Percentiles rank a stretch among this genome's conserved stretches.
Conservation (phyloP, 768 basidiomycete species). For the Xerocomellus dryophilus region DNA sequence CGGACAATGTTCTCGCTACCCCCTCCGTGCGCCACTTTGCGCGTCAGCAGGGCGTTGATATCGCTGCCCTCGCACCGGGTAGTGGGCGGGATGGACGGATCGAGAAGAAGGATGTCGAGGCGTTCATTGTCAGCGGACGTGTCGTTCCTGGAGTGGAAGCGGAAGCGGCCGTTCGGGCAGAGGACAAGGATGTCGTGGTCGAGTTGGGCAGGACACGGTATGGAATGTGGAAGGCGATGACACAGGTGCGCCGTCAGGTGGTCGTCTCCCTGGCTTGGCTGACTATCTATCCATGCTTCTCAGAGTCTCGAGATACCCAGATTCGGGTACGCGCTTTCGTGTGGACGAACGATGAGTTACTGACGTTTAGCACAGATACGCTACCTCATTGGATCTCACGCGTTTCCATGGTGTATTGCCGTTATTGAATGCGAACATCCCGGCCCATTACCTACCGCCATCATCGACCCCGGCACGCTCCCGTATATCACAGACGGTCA, state of each 20-base stretch:
- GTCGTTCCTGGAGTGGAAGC: not conserved
- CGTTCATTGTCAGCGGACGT: constrained; percentile 40
- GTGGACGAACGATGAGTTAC: not conserved
- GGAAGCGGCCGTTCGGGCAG: not conserved
- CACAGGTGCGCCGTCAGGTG: constrained; percentile 47
- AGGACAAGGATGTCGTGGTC: constrained; percentile 51
- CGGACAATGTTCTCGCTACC: constrained; percentile 54
- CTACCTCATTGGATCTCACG: constrained; percentile 74
- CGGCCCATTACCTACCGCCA: constrained; percentile 47
- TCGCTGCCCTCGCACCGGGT: constrained; percentile 55
- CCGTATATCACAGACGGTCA: constrained; percentile 28
- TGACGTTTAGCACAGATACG: constrained; percentile 47
- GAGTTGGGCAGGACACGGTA: constrained; percentile 75
- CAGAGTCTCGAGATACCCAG: constrained; percentile 85
- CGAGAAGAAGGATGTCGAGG: constrained; percentile 71
- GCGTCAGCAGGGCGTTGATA: constrained; percentile 58
- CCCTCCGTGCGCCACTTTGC: constrained; percentile 82
- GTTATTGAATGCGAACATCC: constrained; percentile 65
- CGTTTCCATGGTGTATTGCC: constrained; percentile 62
- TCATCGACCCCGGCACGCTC: constrained; percentile 35
- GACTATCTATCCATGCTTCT: not conserved
- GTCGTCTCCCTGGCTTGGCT: not conserved
- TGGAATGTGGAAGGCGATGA: constrained; percentile 91
- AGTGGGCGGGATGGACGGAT: constrained; percentile 74
- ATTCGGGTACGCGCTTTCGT: constrained; percentile 56